Base-by-base conservation (phyloP, 805 yeast genomes). In the Brettanomyces sp. region DNA sequence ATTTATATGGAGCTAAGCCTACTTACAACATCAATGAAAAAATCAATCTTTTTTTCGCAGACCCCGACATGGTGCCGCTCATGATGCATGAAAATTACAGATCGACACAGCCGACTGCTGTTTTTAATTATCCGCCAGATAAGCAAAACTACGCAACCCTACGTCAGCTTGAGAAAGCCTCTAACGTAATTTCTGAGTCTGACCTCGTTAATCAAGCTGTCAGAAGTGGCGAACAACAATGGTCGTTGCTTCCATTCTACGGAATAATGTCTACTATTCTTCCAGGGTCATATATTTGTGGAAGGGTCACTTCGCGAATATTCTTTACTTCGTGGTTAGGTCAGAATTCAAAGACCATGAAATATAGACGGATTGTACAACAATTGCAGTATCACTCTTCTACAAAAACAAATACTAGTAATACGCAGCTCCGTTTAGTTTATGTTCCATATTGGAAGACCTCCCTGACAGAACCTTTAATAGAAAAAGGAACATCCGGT, bases 11-110 rank as follows among this genome's bases (percentile, higher is more conserved):
- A 46, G 74, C 69, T 18, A 67, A 65, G 53, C 66, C 76, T 3
- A 64, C 67, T n/a, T 73, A 76, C 47, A 71, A 80, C 2, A 62
- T 91, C 51, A 84, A 82, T 62, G 95, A 88, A 51, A 85, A 88
- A 59, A 81, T 91, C 57, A 91, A 85, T 55, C 72, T 88, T 44
- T 93, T 89, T 60, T 93, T 93, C 69, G 89, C 88, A 63, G 99
- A 93, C 64, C 85, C 87, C 65, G 96, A 89, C 59, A 84, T 93
- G 60, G 81, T 95, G 1, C 98, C 99, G 4, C 71, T 91, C 50
- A 91, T 93, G 98, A 77, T 93, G 45, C 97, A 91, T 59, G 99
- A 93, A 62, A 93, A 93, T 65, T 93, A 93, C 60, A 63, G 87
- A 42, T 66, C 66, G 34, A 81, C 95, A 0, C 68, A 67, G 37